phyloP scores from a whole-genome alignment of 1,284 basidiomycete genomes.

The Ustilago sp. region DNA sequence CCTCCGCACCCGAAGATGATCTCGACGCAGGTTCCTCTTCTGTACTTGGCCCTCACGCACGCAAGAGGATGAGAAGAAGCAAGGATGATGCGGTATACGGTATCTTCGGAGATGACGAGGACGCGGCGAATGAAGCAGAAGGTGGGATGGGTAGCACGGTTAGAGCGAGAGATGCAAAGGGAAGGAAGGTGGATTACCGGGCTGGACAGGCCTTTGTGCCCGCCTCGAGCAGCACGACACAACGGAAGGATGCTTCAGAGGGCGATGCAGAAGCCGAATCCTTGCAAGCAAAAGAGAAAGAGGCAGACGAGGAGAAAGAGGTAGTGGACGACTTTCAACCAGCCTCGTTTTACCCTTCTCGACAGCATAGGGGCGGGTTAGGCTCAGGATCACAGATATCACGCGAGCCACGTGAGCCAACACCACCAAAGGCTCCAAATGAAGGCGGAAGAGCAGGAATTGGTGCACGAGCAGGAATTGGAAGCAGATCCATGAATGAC shows the following conservation, averaged over 20 bases:
- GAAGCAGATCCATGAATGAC: conserved; percentile 13
- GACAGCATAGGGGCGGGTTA: not conserved
- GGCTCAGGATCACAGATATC: conserved; percentile 9
- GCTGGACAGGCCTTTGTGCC: conserved; percentile 43
- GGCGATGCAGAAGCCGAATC: not conserved
- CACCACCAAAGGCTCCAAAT: conserved; percentile 3
- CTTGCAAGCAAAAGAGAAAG: not conserved
- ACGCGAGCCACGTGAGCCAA: conserved; percentile 11
- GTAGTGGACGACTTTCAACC: conserved; percentile 34
- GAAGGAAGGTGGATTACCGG: conserved; percentile 34
- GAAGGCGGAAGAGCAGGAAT: conserved; percentile 22
- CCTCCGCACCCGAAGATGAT: conserved; percentile 69
- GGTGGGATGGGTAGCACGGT: conserved; percentile 24
- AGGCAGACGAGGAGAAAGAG: not conserved
- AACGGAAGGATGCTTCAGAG: not conserved
- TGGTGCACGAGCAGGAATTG: conserved; percentile 37
- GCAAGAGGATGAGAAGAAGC: conserved; percentile 31
- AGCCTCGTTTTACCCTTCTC: conserved; percentile 30
- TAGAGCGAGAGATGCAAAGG: conserved; percentile 20
- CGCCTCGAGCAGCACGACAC: conserved; percentile 8
- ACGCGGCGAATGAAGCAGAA: conserved; percentile 73
- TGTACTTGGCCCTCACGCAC: conserved; percentile 8
- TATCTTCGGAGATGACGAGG: conserved; percentile 81
- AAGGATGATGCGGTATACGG: conserved; percentile 76
- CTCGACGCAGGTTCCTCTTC: not conserved